Evolutionary conservation across 164 flowering plant species (phyloP).

Genomic region (Berberis thunbergii): DNA sequence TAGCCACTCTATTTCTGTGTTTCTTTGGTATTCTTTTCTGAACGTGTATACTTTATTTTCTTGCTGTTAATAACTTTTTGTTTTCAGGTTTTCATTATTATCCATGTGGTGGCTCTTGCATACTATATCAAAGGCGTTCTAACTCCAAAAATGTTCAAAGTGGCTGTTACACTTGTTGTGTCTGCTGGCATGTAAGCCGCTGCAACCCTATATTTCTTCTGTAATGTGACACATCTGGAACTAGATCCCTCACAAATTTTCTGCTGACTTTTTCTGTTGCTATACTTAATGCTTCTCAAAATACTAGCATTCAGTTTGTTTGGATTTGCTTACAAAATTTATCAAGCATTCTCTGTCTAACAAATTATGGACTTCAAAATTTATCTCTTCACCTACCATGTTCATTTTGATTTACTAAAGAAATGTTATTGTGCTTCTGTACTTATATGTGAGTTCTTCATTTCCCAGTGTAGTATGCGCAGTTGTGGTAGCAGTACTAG

Average conservation of each 20-base stretch:
- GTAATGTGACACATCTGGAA: background rate
- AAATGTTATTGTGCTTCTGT: too few relatives aligned
- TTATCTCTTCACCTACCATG: too few relatives aligned
- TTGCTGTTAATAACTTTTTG: conserved; percentile 1
- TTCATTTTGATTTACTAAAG: too few relatives aligned
- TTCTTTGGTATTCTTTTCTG: background rate
- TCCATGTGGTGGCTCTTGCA: conserved; percentile 95
- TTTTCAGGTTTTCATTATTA: conserved; percentile 84
- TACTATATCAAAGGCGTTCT: conserved; percentile 91
- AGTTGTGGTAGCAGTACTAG: conserved; percentile 70
- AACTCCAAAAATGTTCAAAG: conserved; percentile 89
- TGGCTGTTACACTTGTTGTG: conserved; percentile 88
- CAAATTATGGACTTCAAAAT: too few relatives aligned
- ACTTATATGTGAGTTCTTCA: too few relatives aligned
- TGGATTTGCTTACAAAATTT: too few relatives aligned
- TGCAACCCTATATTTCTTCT: conserved; percentile 2
- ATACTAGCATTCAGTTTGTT: too few relatives aligned
- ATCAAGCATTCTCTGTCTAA: too few relatives aligned
- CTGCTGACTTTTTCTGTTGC: background rate
- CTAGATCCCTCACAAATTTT: too few relatives aligned
- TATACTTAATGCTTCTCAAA: too few relatives aligned
- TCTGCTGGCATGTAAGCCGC: conserved; percentile 80
- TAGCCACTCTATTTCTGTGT: background rate
- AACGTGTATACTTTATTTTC: background rate
- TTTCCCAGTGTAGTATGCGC: conserved; percentile 67